A percentile compares a stretch with the other conserved stretches of the same genome.
Evolutionary conservation across 1,139 yeast genomes (phyloP).

Genomic region (Hansenula lynferdii): DNA sequence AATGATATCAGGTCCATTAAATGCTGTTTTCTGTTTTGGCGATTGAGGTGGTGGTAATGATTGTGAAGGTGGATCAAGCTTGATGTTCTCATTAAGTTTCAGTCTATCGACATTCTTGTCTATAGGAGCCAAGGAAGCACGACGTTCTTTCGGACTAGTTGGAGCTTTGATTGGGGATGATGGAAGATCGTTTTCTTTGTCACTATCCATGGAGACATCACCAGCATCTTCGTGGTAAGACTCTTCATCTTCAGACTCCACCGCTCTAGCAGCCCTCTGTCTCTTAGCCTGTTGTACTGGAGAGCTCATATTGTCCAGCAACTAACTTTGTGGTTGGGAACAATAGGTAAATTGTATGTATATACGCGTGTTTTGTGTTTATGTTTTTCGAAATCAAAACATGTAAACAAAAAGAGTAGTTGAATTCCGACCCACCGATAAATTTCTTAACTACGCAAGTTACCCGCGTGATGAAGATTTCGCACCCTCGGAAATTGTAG

Average conservation of each 20-base stretch:
- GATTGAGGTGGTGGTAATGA: constrained; percentile 26
- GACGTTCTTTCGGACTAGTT: constrained; percentile 9
- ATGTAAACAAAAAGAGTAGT: neutral
- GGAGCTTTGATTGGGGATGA: constrained; percentile 10
- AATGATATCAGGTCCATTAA: constrained; percentile 31
- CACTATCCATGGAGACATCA: constrained; percentile 7
- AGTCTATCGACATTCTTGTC: constrained; percentile 13
- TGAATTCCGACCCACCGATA: neutral
- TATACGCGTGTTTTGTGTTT: no score
- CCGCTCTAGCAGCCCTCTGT: constrained; percentile 10
- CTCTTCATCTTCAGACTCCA: constrained; percentile 13
- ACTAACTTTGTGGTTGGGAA: no score
- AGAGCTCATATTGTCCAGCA: constrained; percentile 16
- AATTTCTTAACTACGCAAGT: neutral
- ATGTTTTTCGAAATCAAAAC: neutral
- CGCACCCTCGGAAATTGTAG: no score
- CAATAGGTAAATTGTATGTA: no score
- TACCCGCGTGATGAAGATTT: no score
- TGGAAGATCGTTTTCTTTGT: constrained; percentile 15
- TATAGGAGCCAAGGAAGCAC: constrained; percentile 16
- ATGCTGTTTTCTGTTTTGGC: constrained; percentile 31
- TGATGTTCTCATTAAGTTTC: constrained; percentile 7
- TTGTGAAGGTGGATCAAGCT: constrained; percentile 14
- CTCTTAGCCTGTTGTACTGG: constrained; percentile 19
- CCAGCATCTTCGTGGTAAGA: constrained; percentile 6